phyloP scores from a whole-genome alignment of 2,329 filamentous ascomycete genomes.

The Trichoderma koningiopsis region DNA sequence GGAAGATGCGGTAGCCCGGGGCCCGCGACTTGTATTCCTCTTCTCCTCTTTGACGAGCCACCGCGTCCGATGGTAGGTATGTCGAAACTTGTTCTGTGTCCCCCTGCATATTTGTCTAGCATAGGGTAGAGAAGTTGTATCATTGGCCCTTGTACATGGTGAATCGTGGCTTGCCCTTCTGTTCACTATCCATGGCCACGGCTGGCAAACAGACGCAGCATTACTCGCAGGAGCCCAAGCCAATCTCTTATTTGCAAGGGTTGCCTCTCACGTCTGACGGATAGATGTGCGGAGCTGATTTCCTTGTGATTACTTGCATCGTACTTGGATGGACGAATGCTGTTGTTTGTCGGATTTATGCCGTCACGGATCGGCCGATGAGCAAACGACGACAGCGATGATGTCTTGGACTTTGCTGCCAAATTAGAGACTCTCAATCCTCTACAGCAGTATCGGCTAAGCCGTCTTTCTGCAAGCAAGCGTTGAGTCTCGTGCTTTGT shows the following conservation, averaged over 20 bases:
- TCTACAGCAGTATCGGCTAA: not conserved
- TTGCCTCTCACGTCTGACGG: slow-evolving; percentile 5
- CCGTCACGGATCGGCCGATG: slow-evolving; percentile 1
- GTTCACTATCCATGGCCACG: not conserved
- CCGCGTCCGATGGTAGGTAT: not conserved
- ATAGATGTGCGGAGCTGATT: not conserved
- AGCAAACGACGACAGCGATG: not conserved
- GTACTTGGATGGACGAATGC: not conserved
- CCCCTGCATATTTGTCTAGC: not conserved
- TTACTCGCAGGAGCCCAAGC: not conserved
- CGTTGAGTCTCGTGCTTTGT: not conserved
- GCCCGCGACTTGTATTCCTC: not conserved
- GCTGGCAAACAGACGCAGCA: not conserved
- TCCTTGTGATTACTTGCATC: not conserved
- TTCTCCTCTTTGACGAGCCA: not conserved
- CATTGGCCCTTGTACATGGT: not conserved
- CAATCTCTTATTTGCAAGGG: not conserved
- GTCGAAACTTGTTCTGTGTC: not conserved
- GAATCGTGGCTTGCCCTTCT: not conserved
- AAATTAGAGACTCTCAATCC: not conserved
- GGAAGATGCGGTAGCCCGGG: not conserved
- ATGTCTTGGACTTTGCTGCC: not conserved
- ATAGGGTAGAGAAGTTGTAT: not conserved
- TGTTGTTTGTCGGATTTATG: slow-evolving; percentile 4
- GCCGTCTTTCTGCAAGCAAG: not conserved